These are phyloP conservation scores for Hypoxylon sp. DNA, from an alignment of 2,329 filamentous ascomycete species.

Conservation along the genomic window DNA sequence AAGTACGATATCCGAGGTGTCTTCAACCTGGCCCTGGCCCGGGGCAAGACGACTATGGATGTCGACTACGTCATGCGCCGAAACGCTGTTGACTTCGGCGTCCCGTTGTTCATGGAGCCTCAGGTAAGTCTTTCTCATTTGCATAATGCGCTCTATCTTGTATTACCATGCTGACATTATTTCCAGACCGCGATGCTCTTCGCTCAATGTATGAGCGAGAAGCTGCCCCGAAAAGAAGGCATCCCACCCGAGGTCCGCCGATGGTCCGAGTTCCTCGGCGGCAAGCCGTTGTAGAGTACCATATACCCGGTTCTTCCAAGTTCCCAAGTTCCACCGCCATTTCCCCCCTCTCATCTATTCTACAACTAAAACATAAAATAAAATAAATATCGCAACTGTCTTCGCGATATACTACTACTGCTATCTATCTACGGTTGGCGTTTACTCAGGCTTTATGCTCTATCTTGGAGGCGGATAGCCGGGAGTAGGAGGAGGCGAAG, in stretches of 20 bases:
- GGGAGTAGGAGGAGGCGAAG: constrained; percentile 6
- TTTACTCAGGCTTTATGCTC: constrained; percentile 19
- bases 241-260: constrained; percentile 91
- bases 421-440: constrained; percentile 20
- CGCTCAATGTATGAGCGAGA: constrained; percentile 96
- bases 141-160: not conserved
- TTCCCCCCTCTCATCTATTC: not conserved
- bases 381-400: constrained; percentile 6
- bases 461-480: constrained; percentile 20
- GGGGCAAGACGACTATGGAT: constrained; percentile 87
- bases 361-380: not conserved
- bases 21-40: constrained; percentile 90
- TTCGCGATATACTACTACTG: constrained; percentile 8
- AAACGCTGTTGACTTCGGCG: constrained; percentile 98
- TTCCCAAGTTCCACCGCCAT: not conserved
- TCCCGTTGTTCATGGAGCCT: constrained; percentile 98
- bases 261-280: constrained; percentile 96
- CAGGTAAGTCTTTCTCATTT: constrained; percentile 73
- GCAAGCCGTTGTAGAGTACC: constrained; percentile 77
- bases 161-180: constrained; percentile 13
- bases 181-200: constrained; percentile 91
- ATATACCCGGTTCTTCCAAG: constrained; percentile 19
- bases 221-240: constrained; percentile 88
- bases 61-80: constrained; percentile 98
- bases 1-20: constrained; percentile 96